Evolutionary conservation across 371 early-diverging fungal species (phyloP).

Genomic region (Apophysomyces elegans): DNA sequence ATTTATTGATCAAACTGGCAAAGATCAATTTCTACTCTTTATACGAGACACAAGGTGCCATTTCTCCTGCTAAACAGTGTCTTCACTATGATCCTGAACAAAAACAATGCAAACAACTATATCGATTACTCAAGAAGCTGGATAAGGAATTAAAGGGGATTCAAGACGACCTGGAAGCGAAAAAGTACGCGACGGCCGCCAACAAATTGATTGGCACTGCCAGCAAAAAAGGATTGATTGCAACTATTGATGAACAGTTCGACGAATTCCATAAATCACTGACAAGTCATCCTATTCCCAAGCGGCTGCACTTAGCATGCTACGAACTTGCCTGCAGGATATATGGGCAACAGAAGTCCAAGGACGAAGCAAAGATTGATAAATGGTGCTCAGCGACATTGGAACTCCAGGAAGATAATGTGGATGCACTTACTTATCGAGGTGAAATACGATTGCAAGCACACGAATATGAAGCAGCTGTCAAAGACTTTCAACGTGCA

Average conservation of each 20-base stretch:
- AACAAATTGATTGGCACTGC: slow-evolving; percentile 61
- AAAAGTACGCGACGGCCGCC: slow-evolving; percentile 69
- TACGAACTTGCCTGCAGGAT: slow-evolving; percentile 67
- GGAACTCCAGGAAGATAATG: slow-evolving; percentile 64
- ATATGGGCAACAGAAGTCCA: slow-evolving; percentile 57
- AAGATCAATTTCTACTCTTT: slow-evolving; percentile 76
- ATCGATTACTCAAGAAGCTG: slow-evolving; percentile 74
- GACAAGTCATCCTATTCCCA: slow-evolving; percentile 50
- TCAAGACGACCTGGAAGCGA: slow-evolving; percentile 54
- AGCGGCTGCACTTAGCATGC: slow-evolving; percentile 56
- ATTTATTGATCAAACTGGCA: slow-evolving; percentile 66
- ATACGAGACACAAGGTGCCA: slow-evolving; percentile 71
- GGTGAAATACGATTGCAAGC: slow-evolving; percentile 71
- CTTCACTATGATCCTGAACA: slow-evolving; percentile 91
- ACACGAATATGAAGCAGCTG: slow-evolving; percentile 79
- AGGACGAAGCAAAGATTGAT: slow-evolving; percentile 47
- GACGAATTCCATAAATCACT: slow-evolving; percentile 35
- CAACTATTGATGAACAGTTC: slow-evolving; percentile 52
- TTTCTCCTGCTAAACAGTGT: slow-evolving; percentile 81
- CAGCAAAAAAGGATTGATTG: slow-evolving; percentile 52
- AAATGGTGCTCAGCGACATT: slow-evolving; percentile 66
- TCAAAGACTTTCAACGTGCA: slow-evolving; percentile 72
- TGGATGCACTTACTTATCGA: slow-evolving; percentile 69
- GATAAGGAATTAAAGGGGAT: slow-evolving; percentile 74
- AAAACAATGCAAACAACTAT: slow-evolving; percentile 78